Base-by-base conservation (phyloP, 2,329 filamentous ascomycete species). In the Mycosphaerella sp. region DNA sequence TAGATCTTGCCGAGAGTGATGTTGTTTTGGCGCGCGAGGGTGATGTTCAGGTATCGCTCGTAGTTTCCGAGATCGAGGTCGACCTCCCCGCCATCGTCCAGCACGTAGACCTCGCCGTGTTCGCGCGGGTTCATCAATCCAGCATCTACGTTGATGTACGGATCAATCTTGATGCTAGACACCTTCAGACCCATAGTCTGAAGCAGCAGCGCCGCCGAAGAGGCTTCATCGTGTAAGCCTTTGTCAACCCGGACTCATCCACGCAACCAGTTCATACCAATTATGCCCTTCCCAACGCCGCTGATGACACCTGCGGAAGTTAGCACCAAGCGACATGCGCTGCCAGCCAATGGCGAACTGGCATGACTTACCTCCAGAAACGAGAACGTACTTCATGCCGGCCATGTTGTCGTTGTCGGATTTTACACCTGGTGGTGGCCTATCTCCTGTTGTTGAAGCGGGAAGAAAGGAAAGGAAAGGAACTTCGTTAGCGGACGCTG, bases 1-100 rank as follows among this genome's bases (percentile, higher is more conserved):
- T 96, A 97, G 63, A 97, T 89, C 77, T 97, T 96, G 68, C 93
- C 93, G 5, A 92, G 95, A 3, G 93, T 98, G 73, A 98, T 95
- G 73, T 97, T 97, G 77, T 92, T 89, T 64, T 95, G 90, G 58
- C 85, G 79, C 7, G 83, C 89, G 57, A 97, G 79, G 52, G 85
- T 87, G 61, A 92, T 85, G 66, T 85, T 85, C 51, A 95, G 83
- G 69, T 95, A 95, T 42, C 85, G 80, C 70, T 88, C 85, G 73
- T 87, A 88, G 71, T 88, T 88, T 60, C 85, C 85, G 34, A 89
- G 76, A 69, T 89, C 85, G 55, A 89, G 79, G 66, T 88, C 85
- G 59, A 84, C 81, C 71, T 89, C 87, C 62, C 87, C 87, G 59
- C 88, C 88, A 66, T 93, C 89, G 64, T 88, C 83, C 54, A 93